Evolutionary conservation across 1,139 yeast genomes (phyloP).

Genomic region (Cylindricascospora bacillispora): DNA sequence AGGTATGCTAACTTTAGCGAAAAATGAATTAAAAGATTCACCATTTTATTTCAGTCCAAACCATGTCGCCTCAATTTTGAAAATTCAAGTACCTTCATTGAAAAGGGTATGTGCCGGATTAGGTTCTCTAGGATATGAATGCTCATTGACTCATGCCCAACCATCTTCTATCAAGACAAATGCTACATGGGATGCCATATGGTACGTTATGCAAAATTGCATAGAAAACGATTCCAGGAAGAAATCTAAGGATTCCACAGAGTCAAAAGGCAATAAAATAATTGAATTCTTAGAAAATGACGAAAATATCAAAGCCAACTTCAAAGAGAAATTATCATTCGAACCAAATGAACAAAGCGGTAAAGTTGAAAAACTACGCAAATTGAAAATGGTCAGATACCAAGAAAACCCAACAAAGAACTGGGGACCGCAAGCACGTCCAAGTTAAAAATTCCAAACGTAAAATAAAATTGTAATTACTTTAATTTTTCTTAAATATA

Average conservation of each 20-base stretch:
- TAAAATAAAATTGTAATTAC: conserved; percentile 1
- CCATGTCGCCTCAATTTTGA: conserved; percentile 58
- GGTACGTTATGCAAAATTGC: conserved; percentile 65
- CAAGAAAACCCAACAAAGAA: conserved; percentile 87
- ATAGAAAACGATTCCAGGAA: conserved; percentile 31
- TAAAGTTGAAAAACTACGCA: conserved; percentile 47
- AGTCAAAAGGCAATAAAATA: neutral
- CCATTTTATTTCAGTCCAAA: conserved; percentile 82
- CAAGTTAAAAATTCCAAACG: no score
- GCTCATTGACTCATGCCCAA: conserved; percentile 80
- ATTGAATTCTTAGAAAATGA: conserved; percentile 29
- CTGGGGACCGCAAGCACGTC: conserved; percentile 94
- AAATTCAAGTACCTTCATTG: conserved; percentile 75
- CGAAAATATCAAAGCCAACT: conserved; percentile 1
- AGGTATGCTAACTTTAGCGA: conserved; percentile 85
- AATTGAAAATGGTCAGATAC: conserved; percentile 68
- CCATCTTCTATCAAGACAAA: conserved; percentile 79
- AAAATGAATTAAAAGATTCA: conserved; percentile 40
- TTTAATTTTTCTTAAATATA: neutral
- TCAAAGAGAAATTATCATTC: conserved; percentile 27
- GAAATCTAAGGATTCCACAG: conserved; percentile 45
- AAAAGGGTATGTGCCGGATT: conserved; percentile 61
- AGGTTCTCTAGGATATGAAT: conserved; percentile 72
- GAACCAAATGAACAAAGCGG: conserved; percentile 45
- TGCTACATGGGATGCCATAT: conserved; percentile 72